Evolutionary conservation across 2,329 filamentous ascomycete species (phyloP), one percentile per base, ranked within the genome.

Genomic region (Ustulina deusta): DNA sequence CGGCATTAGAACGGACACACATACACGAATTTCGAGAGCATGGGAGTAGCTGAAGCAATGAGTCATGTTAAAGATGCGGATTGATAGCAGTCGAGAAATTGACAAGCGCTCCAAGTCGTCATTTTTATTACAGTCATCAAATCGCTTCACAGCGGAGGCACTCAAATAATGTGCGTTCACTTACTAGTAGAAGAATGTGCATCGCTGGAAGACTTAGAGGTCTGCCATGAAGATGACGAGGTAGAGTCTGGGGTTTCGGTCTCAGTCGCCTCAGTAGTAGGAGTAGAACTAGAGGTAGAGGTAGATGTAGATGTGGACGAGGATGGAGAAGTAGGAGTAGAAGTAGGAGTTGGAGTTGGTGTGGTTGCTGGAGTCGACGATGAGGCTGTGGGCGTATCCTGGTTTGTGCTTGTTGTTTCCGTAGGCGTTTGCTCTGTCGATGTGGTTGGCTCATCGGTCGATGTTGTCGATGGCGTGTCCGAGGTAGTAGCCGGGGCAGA

Each of bases 381-480:
- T 64, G 64, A 54, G 7, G 42, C 25, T 54, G 65, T 61, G 15
- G 61, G 49, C 11, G 62, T 59, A 25, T 46, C 44, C 20, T 61
- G 27, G 10, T 69, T 7, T 15, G 66, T 66, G 44, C 69, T 67
- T 58, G 72, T 72, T 56, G 65, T 73, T 27, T 74, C 59, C 29
- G 78, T 74, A 22, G 74, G 66, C 6, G 73, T 69, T 52, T 72
- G 61, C n/a, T 73, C 65, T 9, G 67, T 65, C 10, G 74, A 69
- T 13, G 68, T 63, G 9, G 66, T 61, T 34, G 60, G 13, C 15
- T 44, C 46, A 11, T 57, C 32, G 13, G 69, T 63, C 10, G 69
- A 51, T 15, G 61, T 58, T 29, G 63, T 57, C 3, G 69, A 60
- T 29, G 64, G 17, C 44, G 29, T 44, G n/a, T 63, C 57, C 17